Conservation (phyloP, 208 protist genomes). For the Porcisia hertigi region DNA sequence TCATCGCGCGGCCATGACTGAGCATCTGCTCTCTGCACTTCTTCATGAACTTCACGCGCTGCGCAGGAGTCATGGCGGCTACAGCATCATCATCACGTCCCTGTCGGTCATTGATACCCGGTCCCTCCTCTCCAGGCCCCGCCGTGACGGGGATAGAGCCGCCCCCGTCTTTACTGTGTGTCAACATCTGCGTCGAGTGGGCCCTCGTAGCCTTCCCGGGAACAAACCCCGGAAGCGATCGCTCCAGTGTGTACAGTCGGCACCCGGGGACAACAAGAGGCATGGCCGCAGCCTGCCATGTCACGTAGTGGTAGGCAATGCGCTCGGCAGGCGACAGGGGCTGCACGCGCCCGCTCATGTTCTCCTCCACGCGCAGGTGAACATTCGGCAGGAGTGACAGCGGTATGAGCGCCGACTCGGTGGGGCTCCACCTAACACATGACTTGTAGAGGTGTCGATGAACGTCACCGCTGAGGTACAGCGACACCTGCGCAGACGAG, state of each 20-base stretch:
- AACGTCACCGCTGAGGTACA: background rate
- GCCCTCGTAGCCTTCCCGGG: too few relatives aligned
- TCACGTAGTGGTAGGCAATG: background rate
- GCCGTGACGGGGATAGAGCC: too few relatives aligned
- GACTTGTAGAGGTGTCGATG: slow-evolving; percentile 8
- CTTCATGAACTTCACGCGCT: too few relatives aligned
- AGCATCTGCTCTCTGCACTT: too few relatives aligned
- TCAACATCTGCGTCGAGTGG: too few relatives aligned
- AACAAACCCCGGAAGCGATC: too few relatives aligned
- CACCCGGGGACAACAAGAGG: background rate
- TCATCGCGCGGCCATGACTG: too few relatives aligned
- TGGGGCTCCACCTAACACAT: background rate
- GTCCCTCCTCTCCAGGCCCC: too few relatives aligned
- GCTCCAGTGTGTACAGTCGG: background rate
- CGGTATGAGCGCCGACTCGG: slow-evolving; percentile 6
- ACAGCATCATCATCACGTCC: too few relatives aligned
- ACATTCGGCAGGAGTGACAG: background rate
- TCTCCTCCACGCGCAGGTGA: background rate
- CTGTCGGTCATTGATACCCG: too few relatives aligned
- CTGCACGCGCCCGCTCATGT: background rate
- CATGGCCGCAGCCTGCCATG: background rate
- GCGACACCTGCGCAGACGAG: background rate
- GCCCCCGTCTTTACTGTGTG: too few relatives aligned
- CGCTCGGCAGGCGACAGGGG: slow-evolving; percentile 9
- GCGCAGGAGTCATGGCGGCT: too few relatives aligned